Evolutionary conservation across 805 yeast species (phyloP).

Genomic region (Isabelozyma rhagii): DNA sequence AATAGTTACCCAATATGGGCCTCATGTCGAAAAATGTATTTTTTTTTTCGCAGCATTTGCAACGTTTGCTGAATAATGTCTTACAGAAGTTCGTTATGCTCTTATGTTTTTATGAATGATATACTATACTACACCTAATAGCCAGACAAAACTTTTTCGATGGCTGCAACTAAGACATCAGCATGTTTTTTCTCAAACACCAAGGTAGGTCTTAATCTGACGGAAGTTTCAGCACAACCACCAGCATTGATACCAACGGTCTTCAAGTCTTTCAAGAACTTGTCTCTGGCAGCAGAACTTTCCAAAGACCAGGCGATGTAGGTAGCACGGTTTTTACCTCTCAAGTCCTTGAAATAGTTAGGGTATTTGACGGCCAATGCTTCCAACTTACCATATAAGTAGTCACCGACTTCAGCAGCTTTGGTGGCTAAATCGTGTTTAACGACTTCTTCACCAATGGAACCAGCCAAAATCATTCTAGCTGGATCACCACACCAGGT

Average conservation of each 20-base stretch:
- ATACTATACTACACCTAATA: constrained; percentile 14
- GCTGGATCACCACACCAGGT: constrained; percentile 95
- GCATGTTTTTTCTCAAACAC: constrained; percentile 80
- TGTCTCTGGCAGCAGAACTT: constrained; percentile 53
- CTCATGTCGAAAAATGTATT: background rate
- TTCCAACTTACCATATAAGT: constrained; percentile 57
- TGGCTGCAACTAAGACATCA: constrained; percentile 52
- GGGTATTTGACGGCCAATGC: constrained; percentile 56
- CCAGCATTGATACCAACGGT: constrained; percentile 73
- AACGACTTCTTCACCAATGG: constrained; percentile 63
- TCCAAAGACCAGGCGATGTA: constrained; percentile 79
- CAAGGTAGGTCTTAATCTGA: constrained; percentile 78
- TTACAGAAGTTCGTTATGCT: background rate
- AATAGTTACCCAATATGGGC: background rate
- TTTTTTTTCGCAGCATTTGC: background rate
- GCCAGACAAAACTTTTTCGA: constrained; percentile 36
- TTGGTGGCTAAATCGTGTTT: constrained; percentile 57
- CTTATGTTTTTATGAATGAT: background rate
- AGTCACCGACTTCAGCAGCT: constrained; percentile 62
- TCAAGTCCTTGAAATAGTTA: constrained; percentile 47
- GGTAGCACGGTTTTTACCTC: constrained; percentile 75
- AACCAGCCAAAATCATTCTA: constrained; percentile 69
- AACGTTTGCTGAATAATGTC: background rate
- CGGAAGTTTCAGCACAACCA: constrained; percentile 77
- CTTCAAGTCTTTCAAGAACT: constrained; percentile 59